Conservation (phyloP, 1,284 basidiomycete genomes). For the Caloboletus inedulis region DNA sequence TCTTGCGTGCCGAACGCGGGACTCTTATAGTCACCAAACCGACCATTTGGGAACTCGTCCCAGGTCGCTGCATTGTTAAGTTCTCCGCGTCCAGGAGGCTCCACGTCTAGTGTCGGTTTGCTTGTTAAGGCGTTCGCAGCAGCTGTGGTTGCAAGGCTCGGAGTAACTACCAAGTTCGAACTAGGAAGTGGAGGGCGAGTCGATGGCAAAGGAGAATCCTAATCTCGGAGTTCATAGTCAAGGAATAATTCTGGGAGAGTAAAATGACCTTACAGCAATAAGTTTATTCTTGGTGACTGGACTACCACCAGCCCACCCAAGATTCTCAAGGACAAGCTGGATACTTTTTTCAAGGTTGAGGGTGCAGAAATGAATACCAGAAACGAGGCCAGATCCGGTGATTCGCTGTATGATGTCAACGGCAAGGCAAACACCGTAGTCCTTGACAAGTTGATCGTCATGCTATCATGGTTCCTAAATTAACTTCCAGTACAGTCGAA, state of each 20-base stretch:
- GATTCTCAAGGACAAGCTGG: conserved; percentile 77
- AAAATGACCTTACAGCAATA: conserved; percentile 53
- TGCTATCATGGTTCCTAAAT: conserved; percentile 46
- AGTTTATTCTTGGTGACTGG: conserved; percentile 57
- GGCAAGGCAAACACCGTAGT: conserved; percentile 80
- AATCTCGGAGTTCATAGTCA: conserved; percentile 10
- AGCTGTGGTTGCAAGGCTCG: conserved; percentile 41
- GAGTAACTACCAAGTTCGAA: conserved; percentile 53
- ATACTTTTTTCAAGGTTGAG: conserved; percentile 98
- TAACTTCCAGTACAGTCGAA: conserved; percentile 14
- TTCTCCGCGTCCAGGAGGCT: conserved; percentile 64
- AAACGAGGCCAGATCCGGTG: conserved; percentile 52
- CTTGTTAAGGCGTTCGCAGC: conserved; percentile 58
- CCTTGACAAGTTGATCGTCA: conserved; percentile 89
- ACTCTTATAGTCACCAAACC: conserved; percentile 97
- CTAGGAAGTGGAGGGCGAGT: conserved; percentile 27
- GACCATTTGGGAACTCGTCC: conserved; percentile 99
- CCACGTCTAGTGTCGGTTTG: conserved; percentile 43
- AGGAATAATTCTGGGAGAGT: conserved; percentile 2
- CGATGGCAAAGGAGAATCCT: conserved; percentile 41
- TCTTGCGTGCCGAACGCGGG: conserved; percentile 88
- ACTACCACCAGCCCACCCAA: conserved; percentile 62
- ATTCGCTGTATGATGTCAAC: conserved; percentile 70
- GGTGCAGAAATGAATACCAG: conserved; percentile 93
- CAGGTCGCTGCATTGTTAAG: conserved; percentile 76